These are phyloP conservation scores for Cryoendolithus antarcticus DNA, from an alignment of 2,329 filamentous ascomycete species.

Conservation along the genomic window DNA sequence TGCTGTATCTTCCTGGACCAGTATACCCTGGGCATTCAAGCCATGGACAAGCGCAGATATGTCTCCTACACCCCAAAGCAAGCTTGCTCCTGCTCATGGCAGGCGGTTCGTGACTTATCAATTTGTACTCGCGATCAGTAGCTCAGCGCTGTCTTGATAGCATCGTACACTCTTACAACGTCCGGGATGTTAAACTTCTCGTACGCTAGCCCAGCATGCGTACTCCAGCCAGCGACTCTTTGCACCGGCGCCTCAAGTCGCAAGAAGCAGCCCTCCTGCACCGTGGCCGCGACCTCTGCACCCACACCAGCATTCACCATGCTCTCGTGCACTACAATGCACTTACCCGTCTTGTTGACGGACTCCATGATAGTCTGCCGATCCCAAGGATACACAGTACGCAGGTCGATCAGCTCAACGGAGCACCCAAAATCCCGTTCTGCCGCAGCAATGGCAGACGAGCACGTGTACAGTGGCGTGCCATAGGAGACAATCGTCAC, in stretches of 20 bases:
- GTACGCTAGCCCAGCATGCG: conserved; percentile 65
- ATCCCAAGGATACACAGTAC: conserved; percentile 89
- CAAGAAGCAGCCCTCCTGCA: conserved; percentile 79
- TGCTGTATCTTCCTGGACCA: too few relatives aligned
- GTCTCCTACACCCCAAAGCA: too few relatives aligned
- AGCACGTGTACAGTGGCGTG: conserved; percentile 76
- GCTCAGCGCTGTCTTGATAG: conserved; percentile 34
- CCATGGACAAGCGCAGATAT: too few relatives aligned
- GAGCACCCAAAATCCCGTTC: conserved; percentile 64
- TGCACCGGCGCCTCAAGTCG: conserved; percentile 74
- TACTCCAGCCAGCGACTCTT: conserved; percentile 77
- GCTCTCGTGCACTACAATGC: conserved; percentile 80
- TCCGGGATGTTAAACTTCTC: conserved; percentile 66
- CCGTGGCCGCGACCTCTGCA: conserved; percentile 75
- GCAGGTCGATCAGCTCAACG: conserved; percentile 78
- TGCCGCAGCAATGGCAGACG: conserved; percentile 60
- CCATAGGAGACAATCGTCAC: conserved; percentile 81
- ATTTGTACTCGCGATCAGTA: conserved; percentile 20
- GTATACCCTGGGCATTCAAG: too few relatives aligned
- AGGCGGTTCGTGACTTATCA: too few relatives aligned
- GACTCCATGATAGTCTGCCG: conserved; percentile 66
- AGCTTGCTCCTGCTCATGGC: too few relatives aligned
- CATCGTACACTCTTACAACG: conserved; percentile 54
- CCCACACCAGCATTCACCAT: conserved; percentile 86
- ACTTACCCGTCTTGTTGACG: conserved; percentile 74